A percentile compares a stretch with the other conserved stretches of the same genome.
Evolutionary conservation across 345 rosid species (phyloP).

Genomic region (Citrus unshiu): DNA sequence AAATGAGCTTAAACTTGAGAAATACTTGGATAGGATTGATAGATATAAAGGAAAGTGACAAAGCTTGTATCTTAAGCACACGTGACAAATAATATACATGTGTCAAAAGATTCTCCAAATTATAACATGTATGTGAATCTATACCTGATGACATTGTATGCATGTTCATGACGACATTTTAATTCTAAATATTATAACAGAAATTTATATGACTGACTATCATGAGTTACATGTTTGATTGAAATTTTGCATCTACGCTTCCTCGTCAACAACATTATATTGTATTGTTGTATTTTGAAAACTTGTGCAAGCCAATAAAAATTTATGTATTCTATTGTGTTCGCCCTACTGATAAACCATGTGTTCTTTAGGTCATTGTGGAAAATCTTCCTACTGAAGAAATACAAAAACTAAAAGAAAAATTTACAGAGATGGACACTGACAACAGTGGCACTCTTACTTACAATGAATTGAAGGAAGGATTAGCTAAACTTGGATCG

Average conservation of each 20-base stretch:
- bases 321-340: background rate
- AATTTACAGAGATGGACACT: too few relatives aligned
- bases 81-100: background rate
- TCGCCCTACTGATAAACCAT: background rate
- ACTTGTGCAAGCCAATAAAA: background rate
- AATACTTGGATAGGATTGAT: background rate
- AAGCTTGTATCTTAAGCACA: background rate
- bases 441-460: too few relatives aligned
- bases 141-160: too few relatives aligned
- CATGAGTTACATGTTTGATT: background rate
- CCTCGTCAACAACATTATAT: background rate
- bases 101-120: background rate
- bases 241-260: background rate
- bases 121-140: background rate
- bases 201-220: background rate
- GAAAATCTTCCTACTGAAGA: too few relatives aligned
- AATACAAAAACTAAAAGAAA: too few relatives aligned
- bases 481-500: conserved; percentile 74
- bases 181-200: too few relatives aligned
- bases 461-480: conserved; percentile 24
- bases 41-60: background rate
- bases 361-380: conserved; percentile 42
- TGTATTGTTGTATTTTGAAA: background rate
- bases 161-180: too few relatives aligned
- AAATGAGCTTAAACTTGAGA: background rate